A percentile compares a stretch with the other conserved stretches of the same genome.
These are phyloP conservation scores for Cyberlindnera veronae DNA, from an alignment of 805 yeast genomes.

Conservation along the genomic window DNA sequence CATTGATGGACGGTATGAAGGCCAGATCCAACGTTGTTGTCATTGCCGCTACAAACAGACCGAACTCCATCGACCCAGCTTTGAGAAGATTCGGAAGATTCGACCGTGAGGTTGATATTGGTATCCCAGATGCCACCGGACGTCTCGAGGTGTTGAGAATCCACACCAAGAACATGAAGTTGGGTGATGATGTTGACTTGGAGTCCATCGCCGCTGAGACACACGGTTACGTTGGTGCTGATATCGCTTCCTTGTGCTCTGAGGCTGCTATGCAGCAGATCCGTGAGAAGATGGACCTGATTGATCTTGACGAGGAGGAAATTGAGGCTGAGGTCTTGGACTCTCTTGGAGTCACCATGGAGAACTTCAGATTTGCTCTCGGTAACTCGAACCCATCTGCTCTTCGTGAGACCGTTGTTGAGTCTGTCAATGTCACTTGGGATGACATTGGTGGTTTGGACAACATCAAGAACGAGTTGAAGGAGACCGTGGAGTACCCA, in stretches of 20 bases:
- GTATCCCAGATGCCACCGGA: slow-evolving; percentile 98
- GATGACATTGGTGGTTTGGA: slow-evolving; percentile 99
- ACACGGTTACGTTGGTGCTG: slow-evolving; percentile 99
- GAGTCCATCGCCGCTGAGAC: slow-evolving; percentile 96
- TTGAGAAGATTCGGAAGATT: slow-evolving; percentile 85
- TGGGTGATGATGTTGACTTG: slow-evolving; percentile 90
- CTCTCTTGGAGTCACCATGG: slow-evolving; percentile 97
- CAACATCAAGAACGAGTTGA: slow-evolving; percentile 91
- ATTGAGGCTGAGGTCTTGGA: slow-evolving; percentile 97
- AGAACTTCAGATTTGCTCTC: slow-evolving; percentile 94
- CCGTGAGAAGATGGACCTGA: slow-evolving; percentile 98
- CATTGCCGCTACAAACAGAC: slow-evolving; percentile 92
- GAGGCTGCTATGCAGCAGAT: slow-evolving; percentile 99
- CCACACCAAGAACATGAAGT: slow-evolving; percentile 98
- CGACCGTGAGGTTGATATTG: slow-evolving; percentile 87
- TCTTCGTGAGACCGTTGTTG: slow-evolving; percentile 98
- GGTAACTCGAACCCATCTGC: slow-evolving; percentile 99
- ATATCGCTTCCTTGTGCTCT: slow-evolving; percentile 96
- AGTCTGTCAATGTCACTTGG: slow-evolving; percentile 98
- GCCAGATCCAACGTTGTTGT: slow-evolving; percentile 98
- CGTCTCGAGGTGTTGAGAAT: slow-evolving; percentile 95
- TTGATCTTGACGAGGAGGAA: slow-evolving; percentile 92
- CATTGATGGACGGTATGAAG: slow-evolving; percentile 99
- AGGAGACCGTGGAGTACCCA: slow-evolving; percentile 98
- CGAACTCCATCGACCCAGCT: slow-evolving; percentile 75